Conservation (phyloP, 129 eudicot genomes). For the Cynara cardunculus region DNA sequence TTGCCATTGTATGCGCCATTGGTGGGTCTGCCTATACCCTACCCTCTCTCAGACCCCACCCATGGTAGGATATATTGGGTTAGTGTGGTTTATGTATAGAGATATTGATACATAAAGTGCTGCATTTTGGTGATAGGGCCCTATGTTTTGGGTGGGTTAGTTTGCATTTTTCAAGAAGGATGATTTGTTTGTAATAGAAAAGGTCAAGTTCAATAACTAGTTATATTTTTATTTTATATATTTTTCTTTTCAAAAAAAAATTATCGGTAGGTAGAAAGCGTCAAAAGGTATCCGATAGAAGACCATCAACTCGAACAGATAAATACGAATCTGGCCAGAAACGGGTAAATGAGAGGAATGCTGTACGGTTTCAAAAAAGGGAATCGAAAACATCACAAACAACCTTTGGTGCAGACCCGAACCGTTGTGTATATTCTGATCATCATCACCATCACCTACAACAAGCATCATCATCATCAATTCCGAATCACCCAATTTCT, state of each 20-base stretch:
- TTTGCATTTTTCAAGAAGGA: not conserved
- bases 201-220: not conserved
- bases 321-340: conserved; percentile 20
- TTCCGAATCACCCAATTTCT: not conserved
- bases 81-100: not conserved
- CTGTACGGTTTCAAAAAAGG: not conserved
- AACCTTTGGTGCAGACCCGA: conserved; percentile 1
- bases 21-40: not conserved
- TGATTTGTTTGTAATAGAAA: not conserved
- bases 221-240: too few species aligned
- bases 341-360: conserved; percentile 15
- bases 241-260: too few species aligned
- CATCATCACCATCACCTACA: conserved; percentile 14
- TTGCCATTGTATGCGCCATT: too few species aligned
- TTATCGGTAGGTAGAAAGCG: conserved; percentile 36
- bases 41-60: not conserved
- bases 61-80: not conserved
- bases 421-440: not conserved
- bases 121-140: not conserved
- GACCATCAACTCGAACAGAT: conserved; percentile 11
- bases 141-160: not conserved
- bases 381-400: not conserved
- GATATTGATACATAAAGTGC: not conserved
- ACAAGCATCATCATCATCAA: conserved; percentile 11
- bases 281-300: conserved; percentile 30